Base-by-base conservation (phyloP, 148 eudicot species). In the Nepenthes gracilis region DNA sequence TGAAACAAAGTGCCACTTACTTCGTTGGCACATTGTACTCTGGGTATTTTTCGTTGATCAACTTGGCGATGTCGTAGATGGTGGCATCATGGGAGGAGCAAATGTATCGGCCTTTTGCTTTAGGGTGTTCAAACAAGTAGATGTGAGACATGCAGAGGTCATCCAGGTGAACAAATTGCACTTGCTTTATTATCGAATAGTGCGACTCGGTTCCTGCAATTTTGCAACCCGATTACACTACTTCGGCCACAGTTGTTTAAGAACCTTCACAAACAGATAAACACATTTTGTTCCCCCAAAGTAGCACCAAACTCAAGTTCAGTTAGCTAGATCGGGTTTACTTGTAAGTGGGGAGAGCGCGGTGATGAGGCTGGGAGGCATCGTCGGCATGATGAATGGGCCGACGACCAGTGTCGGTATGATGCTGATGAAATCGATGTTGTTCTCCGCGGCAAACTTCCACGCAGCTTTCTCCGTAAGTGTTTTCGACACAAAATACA, bases 321-420 rank as follows among this genome's bases (percentile, higher is more conserved):
- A 23, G 0, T 23, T 23, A 23, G 23, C 23, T 23, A 23, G 23
- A 23, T 23, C 23, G 23, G 23, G 23, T 23, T 54, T 78, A 91
- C 97, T 80, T 9, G 90, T 87, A 57, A 91, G 75, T 0, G 82
- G 92, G 4, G 97, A 91, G 48, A 91, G 84, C 0, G 96, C 93
- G 6, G 97, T 87, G 4, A 83, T 78, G 35, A 91, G 82, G 72
- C 97, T 87, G 9, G 96, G 96, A 38, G 97, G 97, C 74, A 91
- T 77, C 2, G 85, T 48, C 6, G 87, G 84, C 52, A 48, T 83
- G 64, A 85, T 74, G 71, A 87, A 91, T 43, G 97, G 97, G 12
- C 97, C 97, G 2, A 91, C 93, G 9, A 91, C 97, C 34, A 91
- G 57, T 1, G 90, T 68, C 33, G 97, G 96, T 57, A 91, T 85